Conservation (phyloP, 306 rosid genomes). For the Luffa aegyptiaca region DNA sequence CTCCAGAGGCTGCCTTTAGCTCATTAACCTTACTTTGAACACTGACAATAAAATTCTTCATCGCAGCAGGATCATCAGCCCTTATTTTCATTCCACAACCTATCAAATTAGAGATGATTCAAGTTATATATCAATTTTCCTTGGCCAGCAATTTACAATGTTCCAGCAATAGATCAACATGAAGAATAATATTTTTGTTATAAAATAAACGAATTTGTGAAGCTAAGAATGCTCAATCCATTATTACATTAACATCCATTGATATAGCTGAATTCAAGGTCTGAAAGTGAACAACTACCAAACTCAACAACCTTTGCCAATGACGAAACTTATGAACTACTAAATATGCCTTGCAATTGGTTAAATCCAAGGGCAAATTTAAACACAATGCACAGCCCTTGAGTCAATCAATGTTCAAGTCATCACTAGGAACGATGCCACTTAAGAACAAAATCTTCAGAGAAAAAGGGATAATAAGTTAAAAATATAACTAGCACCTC, state of each 20-base stretch:
- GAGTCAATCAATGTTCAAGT: background rate
- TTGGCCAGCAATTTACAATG: background rate
- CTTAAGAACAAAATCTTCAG: background rate
- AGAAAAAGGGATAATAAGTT: background rate
- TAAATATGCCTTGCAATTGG: background rate
- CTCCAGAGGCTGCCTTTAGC: constrained; percentile 44
- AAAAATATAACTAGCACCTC: background rate
- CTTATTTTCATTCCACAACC: constrained; percentile 98
- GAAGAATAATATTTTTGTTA: background rate
- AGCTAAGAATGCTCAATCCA: background rate
- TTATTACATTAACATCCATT: background rate
- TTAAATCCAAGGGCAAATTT: background rate
- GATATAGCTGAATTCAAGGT: background rate
- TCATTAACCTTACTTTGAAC: constrained; percentile 66
- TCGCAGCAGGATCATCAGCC: constrained; percentile 76
- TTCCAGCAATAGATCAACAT: background rate
- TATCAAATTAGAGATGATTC: constrained; percentile 16
- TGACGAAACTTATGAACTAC: background rate
- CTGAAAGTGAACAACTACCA: background rate
- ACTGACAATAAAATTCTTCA: constrained; percentile 63
- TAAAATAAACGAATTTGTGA: background rate
- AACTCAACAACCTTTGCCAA: background rate
- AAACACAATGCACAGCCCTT: background rate
- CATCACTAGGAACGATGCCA: background rate
- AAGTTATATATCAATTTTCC: background rate